These are phyloP conservation scores for Metarhizium humberi DNA, from an alignment of 2,329 filamentous ascomycete genomes.

Conservation along the genomic window DNA sequence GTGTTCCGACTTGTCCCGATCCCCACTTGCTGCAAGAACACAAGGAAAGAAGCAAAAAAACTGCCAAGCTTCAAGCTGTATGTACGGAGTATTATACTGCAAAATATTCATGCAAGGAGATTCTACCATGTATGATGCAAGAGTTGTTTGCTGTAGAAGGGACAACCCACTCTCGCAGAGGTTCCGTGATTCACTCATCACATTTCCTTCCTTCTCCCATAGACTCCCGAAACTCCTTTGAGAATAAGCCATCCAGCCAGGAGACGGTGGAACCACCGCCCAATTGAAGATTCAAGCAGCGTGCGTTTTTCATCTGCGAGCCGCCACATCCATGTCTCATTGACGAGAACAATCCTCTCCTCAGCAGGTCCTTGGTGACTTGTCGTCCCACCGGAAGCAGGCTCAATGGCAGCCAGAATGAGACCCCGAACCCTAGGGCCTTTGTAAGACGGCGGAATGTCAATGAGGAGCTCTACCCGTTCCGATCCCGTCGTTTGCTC, in stretches of 20 bases:
- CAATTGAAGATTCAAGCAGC: constrained; percentile 19
- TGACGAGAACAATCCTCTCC: constrained; percentile 19
- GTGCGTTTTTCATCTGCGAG: constrained; percentile 16
- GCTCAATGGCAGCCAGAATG: constrained; percentile 15
- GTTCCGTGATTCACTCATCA: too few species aligned
- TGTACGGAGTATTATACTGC: too few species aligned
- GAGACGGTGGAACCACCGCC: constrained; percentile 21
- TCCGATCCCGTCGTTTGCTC: constrained; percentile 8
- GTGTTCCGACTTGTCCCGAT: too few species aligned
- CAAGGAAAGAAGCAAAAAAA: not conserved
- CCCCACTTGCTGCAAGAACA: too few species aligned
- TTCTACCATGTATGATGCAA: too few species aligned
- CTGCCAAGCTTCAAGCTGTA: too few species aligned
- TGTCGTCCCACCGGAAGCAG: not conserved
- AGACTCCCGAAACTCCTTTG: constrained; percentile 13
- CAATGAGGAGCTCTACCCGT: constrained; percentile 19
- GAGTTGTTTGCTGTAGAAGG: too few species aligned
- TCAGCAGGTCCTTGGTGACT: not conserved
- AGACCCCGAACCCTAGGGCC: constrained; percentile 15
- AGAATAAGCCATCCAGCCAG: constrained; percentile 19
- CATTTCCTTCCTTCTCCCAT: not conserved
- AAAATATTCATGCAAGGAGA: too few species aligned
- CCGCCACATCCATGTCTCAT: constrained; percentile 32
- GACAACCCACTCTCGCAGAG: too few species aligned
- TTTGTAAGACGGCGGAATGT: constrained; percentile 14